Evolutionary conservation across 23 red algal genomes (phyloP).

Genomic region (Chondrus crispus): DNA sequence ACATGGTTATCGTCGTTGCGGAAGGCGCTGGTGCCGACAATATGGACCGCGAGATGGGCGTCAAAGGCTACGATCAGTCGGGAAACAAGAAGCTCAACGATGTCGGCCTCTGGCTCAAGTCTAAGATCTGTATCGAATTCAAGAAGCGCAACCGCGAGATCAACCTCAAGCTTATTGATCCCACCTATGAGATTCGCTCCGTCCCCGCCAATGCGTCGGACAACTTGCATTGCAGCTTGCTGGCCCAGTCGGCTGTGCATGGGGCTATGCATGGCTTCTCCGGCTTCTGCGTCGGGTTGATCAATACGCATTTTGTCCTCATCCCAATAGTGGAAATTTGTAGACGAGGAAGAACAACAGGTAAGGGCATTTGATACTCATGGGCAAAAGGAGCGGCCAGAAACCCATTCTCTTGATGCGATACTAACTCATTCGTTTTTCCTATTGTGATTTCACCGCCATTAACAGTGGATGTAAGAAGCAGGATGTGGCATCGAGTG

Average conservation of each 20-base stretch:
- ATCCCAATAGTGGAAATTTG: slow-evolving; percentile 92
- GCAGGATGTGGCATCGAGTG: slow-evolving; percentile 98
- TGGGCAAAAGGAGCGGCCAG: too few species aligned
- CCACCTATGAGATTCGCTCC: slow-evolving; percentile 89
- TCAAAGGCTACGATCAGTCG: too few species aligned
- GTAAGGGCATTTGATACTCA: too few species aligned
- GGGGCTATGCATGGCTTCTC: slow-evolving; percentile 86
- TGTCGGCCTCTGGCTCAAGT: slow-evolving; percentile 87
- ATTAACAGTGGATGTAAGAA: slow-evolving; percentile 75
- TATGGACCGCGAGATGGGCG: too few species aligned
- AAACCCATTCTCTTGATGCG: too few species aligned
- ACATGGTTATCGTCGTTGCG: slow-evolving; percentile 95
- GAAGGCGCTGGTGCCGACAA: slow-evolving; percentile 91
- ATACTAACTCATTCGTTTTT: too few species aligned
- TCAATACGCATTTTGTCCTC: slow-evolving; percentile 92
- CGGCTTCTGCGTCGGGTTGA: slow-evolving; percentile 84
- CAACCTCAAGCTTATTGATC: slow-evolving; percentile 93
- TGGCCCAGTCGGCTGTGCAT: slow-evolving; percentile 92
- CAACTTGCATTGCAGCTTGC: slow-evolving; percentile 80
- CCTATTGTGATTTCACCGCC: neutral
- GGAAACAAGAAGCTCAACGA: slow-evolving; percentile 93
- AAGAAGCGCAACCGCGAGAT: slow-evolving; percentile 57
- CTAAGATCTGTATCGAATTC: slow-evolving; percentile 60
- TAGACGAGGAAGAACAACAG: slow-evolving; percentile 60
- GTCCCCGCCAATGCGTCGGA: slow-evolving; percentile 89